A percentile compares a stretch with the other conserved stretches of the same genome.
These are phyloP conservation scores for Lachnellula suecica DNA, from an alignment of 2,329 filamentous ascomycete genomes.

Conservation along the genomic window DNA sequence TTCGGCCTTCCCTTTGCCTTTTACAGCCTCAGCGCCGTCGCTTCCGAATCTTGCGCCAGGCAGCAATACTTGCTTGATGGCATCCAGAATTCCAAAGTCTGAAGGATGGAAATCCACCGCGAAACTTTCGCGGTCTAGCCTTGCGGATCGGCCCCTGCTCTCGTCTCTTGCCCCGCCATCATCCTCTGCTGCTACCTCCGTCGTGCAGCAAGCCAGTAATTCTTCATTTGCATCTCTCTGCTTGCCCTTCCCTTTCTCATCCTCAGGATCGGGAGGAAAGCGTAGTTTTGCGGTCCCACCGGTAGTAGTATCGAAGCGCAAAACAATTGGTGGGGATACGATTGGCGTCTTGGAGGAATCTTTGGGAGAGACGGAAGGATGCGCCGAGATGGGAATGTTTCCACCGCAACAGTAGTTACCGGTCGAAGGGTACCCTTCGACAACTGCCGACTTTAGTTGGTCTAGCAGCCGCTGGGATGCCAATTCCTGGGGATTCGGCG, in stretches of 20 bases:
- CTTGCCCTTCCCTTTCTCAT: constrained; percentile 3
- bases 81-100: constrained; percentile 50
- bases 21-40: neutral
- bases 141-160: constrained; percentile 49
- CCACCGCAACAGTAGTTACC: constrained; percentile 15
- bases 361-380: constrained; percentile 7
- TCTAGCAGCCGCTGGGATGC: constrained; percentile 10
- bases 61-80: constrained; percentile 43
- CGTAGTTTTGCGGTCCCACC: neutral
- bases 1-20: constrained; percentile 2
- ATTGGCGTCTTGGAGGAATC: constrained; percentile 5
- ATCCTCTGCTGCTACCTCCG: constrained; percentile 37
- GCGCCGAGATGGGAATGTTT: constrained; percentile 8
- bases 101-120: constrained; percentile 51
- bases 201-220: constrained; percentile 36
- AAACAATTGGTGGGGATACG: constrained; percentile 9
- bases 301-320: constrained; percentile 14
- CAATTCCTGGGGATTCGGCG: constrained; percentile 1
- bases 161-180: constrained; percentile 3
- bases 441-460: constrained; percentile 9
- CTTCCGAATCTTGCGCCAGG: constrained; percentile 1
- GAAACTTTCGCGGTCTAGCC: constrained; percentile 49
- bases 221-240: constrained; percentile 11
- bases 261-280: constrained; percentile 5
- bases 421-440: constrained; percentile 10